phyloP scores from a whole-genome alignment of 176 grass and related monocot genomes.

The Bolboschoenus planiculmis region DNA sequence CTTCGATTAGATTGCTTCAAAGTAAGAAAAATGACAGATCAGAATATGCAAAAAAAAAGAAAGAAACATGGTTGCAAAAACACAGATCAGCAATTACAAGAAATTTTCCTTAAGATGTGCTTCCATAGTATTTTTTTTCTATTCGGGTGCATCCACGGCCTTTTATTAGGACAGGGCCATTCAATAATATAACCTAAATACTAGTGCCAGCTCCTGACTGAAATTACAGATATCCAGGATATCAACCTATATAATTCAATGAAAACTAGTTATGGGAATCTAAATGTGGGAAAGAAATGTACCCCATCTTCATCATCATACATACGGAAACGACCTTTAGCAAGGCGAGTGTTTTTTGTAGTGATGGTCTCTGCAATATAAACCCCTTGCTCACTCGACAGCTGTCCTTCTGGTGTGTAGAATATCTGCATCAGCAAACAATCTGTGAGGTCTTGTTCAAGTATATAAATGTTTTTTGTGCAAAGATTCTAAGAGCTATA shows the following conservation, averaged over 20 bases:
- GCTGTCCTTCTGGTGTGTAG: constrained; percentile 75
- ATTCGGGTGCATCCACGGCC: not conserved
- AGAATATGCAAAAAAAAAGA: not conserved
- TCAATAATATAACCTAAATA: not conserved
- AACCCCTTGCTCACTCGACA: constrained; percentile 81
- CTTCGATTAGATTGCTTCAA: constrained; percentile 49
- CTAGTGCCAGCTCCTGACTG: not conserved
- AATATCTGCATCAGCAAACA: constrained; percentile 51
- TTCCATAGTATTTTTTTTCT: not conserved
- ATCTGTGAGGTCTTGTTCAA: not conserved
- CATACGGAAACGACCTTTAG: constrained; percentile 80
- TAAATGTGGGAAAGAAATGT: constrained; percentile 17
- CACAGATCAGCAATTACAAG: not conserved
- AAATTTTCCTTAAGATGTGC: not conserved
- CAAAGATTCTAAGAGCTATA: not conserved
- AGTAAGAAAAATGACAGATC: constrained; percentile 18
- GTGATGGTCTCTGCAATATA: constrained; percentile 77
- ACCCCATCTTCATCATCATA: constrained; percentile 74
- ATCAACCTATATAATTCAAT: not conserved
- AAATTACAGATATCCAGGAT: not conserved
- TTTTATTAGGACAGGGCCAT: too few relatives aligned
- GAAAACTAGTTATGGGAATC: not conserved
- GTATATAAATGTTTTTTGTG: not conserved
- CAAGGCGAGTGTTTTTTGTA: constrained; percentile 75
- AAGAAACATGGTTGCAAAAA: too few relatives aligned